Evolutionary conservation across 2,329 filamentous ascomycete genomes (phyloP).

Genomic region (Periconia sp.): DNA sequence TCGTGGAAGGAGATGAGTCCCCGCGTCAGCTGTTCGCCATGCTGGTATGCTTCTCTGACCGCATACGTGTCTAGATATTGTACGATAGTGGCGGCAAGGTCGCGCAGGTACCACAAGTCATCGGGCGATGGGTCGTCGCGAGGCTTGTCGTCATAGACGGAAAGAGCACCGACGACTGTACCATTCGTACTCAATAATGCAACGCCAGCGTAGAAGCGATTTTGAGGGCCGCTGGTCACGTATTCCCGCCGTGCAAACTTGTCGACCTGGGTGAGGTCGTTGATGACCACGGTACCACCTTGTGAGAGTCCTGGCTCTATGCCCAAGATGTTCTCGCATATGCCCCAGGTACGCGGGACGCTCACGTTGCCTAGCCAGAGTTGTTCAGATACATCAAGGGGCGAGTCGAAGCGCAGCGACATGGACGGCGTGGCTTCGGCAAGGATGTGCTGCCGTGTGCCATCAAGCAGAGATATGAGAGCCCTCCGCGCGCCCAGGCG

Average conservation of each 20-base stretch:
- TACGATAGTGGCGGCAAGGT: conserved; percentile 32
- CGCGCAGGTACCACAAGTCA: conserved; percentile 23
- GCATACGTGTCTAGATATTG: conserved; percentile 35
- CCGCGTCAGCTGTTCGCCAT: conserved; percentile 37
- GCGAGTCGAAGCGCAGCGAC: conserved; percentile 24
- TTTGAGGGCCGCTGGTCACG: conserved; percentile 14
- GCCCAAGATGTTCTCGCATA: conserved; percentile 30
- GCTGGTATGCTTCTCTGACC: conserved; percentile 28
- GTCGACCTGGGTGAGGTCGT: conserved; percentile 17
- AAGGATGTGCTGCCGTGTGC: conserved; percentile 41
- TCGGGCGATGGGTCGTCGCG: conserved; percentile 17
- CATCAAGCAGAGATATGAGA: conserved; percentile 46
- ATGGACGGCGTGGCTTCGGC: conserved; percentile 44
- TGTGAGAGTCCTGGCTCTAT: not conserved
- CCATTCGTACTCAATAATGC: conserved; percentile 22
- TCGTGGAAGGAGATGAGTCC: conserved; percentile 40
- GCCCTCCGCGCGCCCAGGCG: conserved; percentile 39
- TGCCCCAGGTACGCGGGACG: conserved; percentile 31
- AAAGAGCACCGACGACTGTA: conserved; percentile 27
- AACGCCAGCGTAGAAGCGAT: conserved; percentile 34
- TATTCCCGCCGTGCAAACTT: conserved; percentile 14
- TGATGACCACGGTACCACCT: conserved; percentile 20
- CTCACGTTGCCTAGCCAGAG: conserved; percentile 40
- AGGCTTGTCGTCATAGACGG: conserved; percentile 25
- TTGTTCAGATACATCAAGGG: conserved; percentile 8